Conservation (phyloP, 2,329 filamentous ascomycete genomes). For the Alternaria hordeiaustralica region DNA sequence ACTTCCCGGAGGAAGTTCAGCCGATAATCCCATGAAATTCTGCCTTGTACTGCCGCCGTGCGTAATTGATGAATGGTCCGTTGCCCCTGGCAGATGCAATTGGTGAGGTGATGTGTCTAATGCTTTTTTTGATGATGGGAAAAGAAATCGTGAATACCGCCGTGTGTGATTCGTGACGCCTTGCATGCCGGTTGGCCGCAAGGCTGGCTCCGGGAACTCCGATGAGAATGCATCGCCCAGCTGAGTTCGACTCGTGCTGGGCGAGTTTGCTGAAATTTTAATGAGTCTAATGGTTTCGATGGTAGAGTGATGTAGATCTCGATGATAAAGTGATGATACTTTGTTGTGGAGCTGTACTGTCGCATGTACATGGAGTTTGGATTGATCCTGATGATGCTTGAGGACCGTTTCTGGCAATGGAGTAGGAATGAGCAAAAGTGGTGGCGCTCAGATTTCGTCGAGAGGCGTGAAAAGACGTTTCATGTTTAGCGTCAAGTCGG, state of each 20-base stretch:
- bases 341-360: constrained; percentile 19
- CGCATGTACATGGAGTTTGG: constrained; percentile 7
- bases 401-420: constrained; percentile 1
- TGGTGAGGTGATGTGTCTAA: constrained; percentile 44
- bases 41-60: constrained; percentile 15
- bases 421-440: not conserved
- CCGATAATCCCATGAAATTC: constrained; percentile 24
- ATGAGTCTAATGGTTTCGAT: constrained; percentile 13
- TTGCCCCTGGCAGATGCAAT: constrained; percentile 45
- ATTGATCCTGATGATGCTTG: constrained; percentile 2
- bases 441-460: constrained; percentile 28
- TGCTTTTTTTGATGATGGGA: constrained; percentile 39
- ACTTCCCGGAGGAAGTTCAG: constrained; percentile 13
- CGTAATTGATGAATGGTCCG: constrained; percentile 11
- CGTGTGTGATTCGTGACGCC: constrained; percentile 28
- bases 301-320: constrained; percentile 14
- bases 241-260: constrained; percentile 20
- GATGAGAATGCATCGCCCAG: constrained; percentile 35
- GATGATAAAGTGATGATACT: constrained; percentile 32
- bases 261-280: constrained; percentile 21
- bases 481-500: constrained; percentile 73
- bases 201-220: constrained; percentile 35
- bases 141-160: constrained; percentile 30
- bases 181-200: constrained; percentile 9
- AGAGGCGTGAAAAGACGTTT: constrained; percentile 71